phyloP scores from a whole-genome alignment of 2,329 filamentous ascomycete genomes.

The Hymenoscyphus albidus region DNA sequence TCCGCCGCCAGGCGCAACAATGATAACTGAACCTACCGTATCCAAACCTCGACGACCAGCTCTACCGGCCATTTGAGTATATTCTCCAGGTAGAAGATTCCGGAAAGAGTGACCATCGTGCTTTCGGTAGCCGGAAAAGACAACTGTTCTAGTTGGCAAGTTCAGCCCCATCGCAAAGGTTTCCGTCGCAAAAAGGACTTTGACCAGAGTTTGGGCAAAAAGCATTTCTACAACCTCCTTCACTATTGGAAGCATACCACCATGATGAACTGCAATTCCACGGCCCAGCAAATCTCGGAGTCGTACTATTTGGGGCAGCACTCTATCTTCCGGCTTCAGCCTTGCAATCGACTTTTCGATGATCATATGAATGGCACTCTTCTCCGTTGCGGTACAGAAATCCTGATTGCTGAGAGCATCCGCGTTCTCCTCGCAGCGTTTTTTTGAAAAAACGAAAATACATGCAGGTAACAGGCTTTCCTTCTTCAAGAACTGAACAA shows the following conservation, averaged over 20 bases:
- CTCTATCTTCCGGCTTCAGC: constrained; percentile 82
- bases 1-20: constrained; percentile 75
- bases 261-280: constrained; percentile 94
- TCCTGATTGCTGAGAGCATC: constrained; percentile 93
- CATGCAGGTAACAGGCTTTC: constrained; percentile 84
- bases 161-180: constrained; percentile 99
- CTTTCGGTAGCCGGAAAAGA: constrained; percentile 95
- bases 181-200: constrained; percentile 95
- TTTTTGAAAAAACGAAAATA: constrained; percentile 99
- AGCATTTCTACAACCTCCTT: constrained; percentile 97
- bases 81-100: constrained; percentile 89
- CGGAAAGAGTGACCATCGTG: constrained; percentile 91
- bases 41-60: constrained; percentile 91
- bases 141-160: constrained; percentile 89
- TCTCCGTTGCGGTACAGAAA: constrained; percentile 88
- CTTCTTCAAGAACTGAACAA: constrained; percentile 88
- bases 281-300: constrained; percentile 79
- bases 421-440: constrained; percentile 93
- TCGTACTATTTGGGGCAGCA: constrained; percentile 87
- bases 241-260: constrained; percentile 89
- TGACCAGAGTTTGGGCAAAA: constrained; percentile 91
- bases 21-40: constrained; percentile 88
- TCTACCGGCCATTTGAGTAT: constrained; percentile 97
- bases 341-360: constrained; percentile 92
- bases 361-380: constrained; percentile 96